phyloP scores from a whole-genome alignment of 371 early-diverging fungal species.

The Actinomortierella ambigua region DNA sequence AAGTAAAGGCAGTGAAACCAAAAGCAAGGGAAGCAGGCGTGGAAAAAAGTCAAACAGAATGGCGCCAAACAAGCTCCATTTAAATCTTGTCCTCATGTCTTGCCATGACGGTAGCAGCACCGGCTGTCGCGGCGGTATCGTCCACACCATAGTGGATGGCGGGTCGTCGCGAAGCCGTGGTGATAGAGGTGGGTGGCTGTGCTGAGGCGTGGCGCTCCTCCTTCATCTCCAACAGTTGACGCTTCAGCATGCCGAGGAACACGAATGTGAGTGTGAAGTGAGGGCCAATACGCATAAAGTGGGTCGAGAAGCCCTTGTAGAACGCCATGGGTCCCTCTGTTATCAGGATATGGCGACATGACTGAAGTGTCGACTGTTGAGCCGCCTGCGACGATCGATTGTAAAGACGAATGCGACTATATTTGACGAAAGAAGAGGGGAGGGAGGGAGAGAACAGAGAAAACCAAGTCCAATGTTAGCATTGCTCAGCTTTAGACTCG shows the following conservation, averaged over 20 bases:
- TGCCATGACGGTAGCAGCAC: slow-evolving; percentile 30
- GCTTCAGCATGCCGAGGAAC: slow-evolving; percentile 58
- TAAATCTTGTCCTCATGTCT: slow-evolving; percentile 38
- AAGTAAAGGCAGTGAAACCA: not conserved
- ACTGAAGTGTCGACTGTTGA: slow-evolving; percentile 53
- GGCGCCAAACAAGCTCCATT: not conserved
- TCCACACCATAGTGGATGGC: slow-evolving; percentile 25
- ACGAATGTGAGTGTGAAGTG: slow-evolving; percentile 74
- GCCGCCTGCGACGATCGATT: slow-evolving; percentile 62
- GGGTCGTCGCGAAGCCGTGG: not conserved
- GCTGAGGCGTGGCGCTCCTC: too few relatives aligned
- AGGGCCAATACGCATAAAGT: slow-evolving; percentile 76
- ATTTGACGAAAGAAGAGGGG: not conserved
- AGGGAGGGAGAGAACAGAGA: not conserved
- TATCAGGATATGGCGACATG: slow-evolving; percentile 50
- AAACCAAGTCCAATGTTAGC: too few relatives aligned
- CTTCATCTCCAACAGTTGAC: slow-evolving; percentile 26
- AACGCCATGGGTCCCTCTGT: slow-evolving; percentile 66
- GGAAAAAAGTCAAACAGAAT: not conserved
- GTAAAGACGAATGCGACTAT: slow-evolving; percentile 66
- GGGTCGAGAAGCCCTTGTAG: slow-evolving; percentile 71
- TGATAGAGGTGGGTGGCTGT: too few relatives aligned
- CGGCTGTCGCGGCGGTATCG: slow-evolving; percentile 18
- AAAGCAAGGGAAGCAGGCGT: too few relatives aligned
- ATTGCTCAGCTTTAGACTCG: too few relatives aligned